Percentiles rank a stretch among this genome's conserved stretches.
Conservation (phyloP, 148 eudicot genomes). For the Dianthus caryophyllus region DNA sequence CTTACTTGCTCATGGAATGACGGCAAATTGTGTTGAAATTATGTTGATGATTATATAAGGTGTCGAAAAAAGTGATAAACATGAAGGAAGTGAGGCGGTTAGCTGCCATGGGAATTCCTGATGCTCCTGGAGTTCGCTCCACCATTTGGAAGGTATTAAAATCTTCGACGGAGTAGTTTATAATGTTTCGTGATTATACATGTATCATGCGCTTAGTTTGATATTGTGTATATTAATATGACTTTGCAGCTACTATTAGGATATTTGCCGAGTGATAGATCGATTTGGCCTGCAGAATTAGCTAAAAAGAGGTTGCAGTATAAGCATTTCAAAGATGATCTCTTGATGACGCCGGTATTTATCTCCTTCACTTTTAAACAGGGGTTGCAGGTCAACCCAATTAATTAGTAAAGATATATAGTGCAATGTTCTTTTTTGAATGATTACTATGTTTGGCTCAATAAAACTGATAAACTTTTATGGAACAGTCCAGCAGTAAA, state of each 20-base stretch:
- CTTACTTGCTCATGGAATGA: neutral
- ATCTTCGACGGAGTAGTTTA: neutral
- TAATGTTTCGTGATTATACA: neutral
- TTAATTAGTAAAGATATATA: constrained; percentile 1
- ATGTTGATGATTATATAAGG: constrained; percentile 28
- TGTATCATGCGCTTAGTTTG: neutral
- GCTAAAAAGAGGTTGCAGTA: constrained; percentile 90
- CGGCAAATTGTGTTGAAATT: neutral
- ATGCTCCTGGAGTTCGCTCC: constrained; percentile 76
- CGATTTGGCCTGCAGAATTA: constrained; percentile 79
- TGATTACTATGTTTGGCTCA: neutral
- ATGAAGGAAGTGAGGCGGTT: constrained; percentile 79
- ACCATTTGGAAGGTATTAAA: constrained; percentile 88
- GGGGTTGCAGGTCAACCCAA: neutral
- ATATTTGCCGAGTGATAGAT: constrained; percentile 70
- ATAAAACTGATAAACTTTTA: too few relatives aligned
- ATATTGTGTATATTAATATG: neutral
- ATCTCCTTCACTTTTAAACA: neutral
- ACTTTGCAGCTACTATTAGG: constrained; percentile 70
- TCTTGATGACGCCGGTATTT: constrained; percentile 91
- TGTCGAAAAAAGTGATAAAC: constrained; percentile 84
- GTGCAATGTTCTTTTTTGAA: neutral
- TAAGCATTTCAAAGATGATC: constrained; percentile 81
- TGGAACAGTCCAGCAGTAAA: too few relatives aligned
- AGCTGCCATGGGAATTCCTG: constrained; percentile 82